Conservation (phyloP, 2,329 filamentous ascomycete species). For the Amauroascus niger region DNA sequence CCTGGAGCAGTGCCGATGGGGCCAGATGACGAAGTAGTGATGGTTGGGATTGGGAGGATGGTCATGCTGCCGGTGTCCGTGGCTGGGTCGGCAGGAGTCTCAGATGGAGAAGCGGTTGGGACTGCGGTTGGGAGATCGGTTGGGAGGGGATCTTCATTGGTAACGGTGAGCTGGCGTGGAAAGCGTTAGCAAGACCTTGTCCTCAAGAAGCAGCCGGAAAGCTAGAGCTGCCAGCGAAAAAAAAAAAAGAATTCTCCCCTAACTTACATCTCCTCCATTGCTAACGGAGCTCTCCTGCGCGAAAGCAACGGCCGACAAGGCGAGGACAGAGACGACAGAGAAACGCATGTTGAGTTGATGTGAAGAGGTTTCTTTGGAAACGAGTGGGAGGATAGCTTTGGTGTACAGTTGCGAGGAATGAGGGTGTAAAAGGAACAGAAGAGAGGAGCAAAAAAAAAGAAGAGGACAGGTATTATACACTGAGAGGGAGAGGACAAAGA, state of each 20-base stretch:
- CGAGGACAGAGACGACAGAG: constrained; percentile 16
- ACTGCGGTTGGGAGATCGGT: not conserved
- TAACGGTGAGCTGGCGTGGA: constrained; percentile 6
- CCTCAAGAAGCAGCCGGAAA: constrained; percentile 21
- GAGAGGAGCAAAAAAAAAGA: too few species aligned
- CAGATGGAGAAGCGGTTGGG: not conserved
- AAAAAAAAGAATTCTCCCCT: too few species aligned
- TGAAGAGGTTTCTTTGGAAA: not conserved
- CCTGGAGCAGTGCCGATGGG: constrained; percentile 6
- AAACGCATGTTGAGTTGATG: constrained; percentile 16
- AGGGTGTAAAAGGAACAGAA: too few species aligned
- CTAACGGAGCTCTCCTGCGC: not conserved
- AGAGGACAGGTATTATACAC: constrained; percentile 2
- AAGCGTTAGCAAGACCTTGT: constrained; percentile 13
- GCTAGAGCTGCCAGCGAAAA: constrained; percentile 17
- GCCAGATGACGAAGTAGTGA: not conserved
- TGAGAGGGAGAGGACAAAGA: not conserved
- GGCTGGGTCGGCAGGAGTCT: not conserved
- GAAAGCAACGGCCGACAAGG: constrained; percentile 16
- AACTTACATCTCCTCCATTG: constrained; percentile 4
- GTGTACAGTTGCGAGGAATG: not conserved
- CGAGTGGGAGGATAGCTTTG: not conserved
- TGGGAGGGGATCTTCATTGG: constrained; percentile 19
- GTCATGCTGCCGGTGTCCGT: constrained; percentile 9
- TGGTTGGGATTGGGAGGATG: constrained; percentile 10